Evolutionary conservation across 139 green algal species (phyloP).

Genomic region (Chlorella sp.): DNA sequence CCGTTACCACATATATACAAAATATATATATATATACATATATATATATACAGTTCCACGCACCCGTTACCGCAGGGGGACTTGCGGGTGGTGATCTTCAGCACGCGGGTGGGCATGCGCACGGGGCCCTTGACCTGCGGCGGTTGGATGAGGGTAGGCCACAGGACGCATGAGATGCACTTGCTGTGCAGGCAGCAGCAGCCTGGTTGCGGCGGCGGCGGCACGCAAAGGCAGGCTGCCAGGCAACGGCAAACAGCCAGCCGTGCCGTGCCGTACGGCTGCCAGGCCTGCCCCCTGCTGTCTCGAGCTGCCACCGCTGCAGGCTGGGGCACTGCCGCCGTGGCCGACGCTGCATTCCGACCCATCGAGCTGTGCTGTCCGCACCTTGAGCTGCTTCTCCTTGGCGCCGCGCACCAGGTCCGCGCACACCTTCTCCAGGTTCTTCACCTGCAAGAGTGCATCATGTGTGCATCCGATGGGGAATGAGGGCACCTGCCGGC

Average conservation of each 20-base stretch:
- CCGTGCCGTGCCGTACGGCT: too few relatives aligned
- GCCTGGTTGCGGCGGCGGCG: too few relatives aligned
- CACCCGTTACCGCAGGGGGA: conserved; percentile 95
- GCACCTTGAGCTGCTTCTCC: conserved; percentile 95
- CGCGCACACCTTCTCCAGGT: conserved; percentile 76
- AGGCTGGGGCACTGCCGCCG: too few relatives aligned
- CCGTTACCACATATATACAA: conserved; percentile 98
- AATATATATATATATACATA: too few relatives aligned
- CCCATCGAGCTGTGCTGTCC: neutral
- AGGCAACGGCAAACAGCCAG: neutral
- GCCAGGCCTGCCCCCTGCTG: too few relatives aligned
- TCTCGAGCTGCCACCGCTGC: neutral
- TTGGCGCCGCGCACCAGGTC: conserved; percentile 98
- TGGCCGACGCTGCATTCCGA: too few relatives aligned
- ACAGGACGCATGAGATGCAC: neutral
- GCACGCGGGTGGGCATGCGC: conserved; percentile 98
- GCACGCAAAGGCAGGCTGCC: neutral
- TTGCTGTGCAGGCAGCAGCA: neutral
- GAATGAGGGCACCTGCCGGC: too few relatives aligned
- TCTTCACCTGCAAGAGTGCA: neutral
- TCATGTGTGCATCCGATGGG: too few relatives aligned
- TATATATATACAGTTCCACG: too few relatives aligned
- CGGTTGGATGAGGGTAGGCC: neutral
- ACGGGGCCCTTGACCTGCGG: conserved; percentile 94
- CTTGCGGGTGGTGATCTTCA: conserved; percentile 98